Evolutionary conservation across 2,329 filamentous ascomycete species (phyloP).

Genomic region (Didymella sp.): DNA sequence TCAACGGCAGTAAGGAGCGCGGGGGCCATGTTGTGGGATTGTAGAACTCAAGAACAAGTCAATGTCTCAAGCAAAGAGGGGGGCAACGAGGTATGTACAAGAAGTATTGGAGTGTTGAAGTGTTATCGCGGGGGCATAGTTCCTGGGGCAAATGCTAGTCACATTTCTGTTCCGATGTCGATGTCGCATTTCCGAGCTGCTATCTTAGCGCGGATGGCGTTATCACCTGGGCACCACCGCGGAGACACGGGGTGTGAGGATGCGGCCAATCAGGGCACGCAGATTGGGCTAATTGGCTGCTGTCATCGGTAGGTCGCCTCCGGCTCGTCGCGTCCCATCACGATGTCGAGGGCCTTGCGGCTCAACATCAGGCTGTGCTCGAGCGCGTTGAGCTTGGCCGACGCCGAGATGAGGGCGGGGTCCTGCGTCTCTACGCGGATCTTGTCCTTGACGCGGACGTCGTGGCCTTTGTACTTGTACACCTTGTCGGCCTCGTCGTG

Average conservation of each 20-base stretch:
- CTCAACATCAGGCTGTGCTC: conserved; percentile 75
- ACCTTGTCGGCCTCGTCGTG: conserved; percentile 75
- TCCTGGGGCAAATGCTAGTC: conserved; percentile 17
- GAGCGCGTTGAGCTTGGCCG: conserved; percentile 81
- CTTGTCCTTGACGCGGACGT: conserved; percentile 89
- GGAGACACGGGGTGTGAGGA: conserved; percentile 2
- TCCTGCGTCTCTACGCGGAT: conserved; percentile 88
- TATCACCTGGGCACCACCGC: not conserved
- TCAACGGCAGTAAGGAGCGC: conserved; percentile 76
- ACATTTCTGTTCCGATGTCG: conserved; percentile 20
- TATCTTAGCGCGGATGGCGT: conserved; percentile 18
- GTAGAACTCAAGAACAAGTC: conserved; percentile 13
- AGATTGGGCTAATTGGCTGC: conserved; percentile 1
- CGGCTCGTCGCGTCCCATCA: conserved; percentile 71
- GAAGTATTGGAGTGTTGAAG: not conserved
- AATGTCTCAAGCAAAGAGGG: conserved; percentile 15
- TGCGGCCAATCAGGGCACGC: conserved; percentile 10
- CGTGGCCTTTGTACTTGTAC: conserved; percentile 71
- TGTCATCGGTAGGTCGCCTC: conserved; percentile 17
- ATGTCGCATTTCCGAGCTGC: conserved; percentile 17
- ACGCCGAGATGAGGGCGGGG: conserved; percentile 81
- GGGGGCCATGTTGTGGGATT: conserved; percentile 49
- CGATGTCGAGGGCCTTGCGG: conserved; percentile 73
- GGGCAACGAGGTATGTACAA: not conserved
- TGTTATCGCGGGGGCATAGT: conserved; percentile 6